A percentile compares a stretch with the other conserved stretches of the same genome.
Evolutionary conservation across 148 eudicot species (phyloP).

Genomic region (Persicaria tinctoria): DNA sequence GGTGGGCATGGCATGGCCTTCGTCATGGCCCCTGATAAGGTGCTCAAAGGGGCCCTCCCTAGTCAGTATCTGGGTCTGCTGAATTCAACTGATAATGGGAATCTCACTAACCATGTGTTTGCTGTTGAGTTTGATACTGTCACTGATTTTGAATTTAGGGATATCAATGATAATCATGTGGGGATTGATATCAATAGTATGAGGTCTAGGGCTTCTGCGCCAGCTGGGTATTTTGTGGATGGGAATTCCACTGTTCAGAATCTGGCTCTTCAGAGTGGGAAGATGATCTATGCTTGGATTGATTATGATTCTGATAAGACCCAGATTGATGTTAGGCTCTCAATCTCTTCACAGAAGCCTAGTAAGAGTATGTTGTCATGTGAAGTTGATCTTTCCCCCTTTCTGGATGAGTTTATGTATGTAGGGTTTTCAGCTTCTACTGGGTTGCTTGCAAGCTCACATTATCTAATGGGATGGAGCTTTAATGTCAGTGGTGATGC

Average conservation of each 20-base stretch:
- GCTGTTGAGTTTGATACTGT: slow-evolving; percentile 88
- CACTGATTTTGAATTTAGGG: slow-evolving; percentile 57
- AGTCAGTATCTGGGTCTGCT: slow-evolving; percentile 72
- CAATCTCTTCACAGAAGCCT: slow-evolving; percentile 41
- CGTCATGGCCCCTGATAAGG: slow-evolving; percentile 38
- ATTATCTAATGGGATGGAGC: slow-evolving; percentile 71
- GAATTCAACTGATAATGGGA: slow-evolving; percentile 48
- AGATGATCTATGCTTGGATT: slow-evolving; percentile 59
- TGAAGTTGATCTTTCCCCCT: slow-evolving; percentile 46
- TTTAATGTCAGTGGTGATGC: slow-evolving; percentile 61
- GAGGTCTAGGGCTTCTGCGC: slow-evolving; percentile 42
- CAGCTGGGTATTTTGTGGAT: slow-evolving; percentile 40
- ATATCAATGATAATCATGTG: slow-evolving; percentile 75
- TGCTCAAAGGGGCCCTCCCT: slow-evolving; percentile 45
- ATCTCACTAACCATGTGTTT: slow-evolving; percentile 56
- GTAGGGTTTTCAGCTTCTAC: slow-evolving; percentile 82
- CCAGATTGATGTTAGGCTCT: slow-evolving; percentile 48
- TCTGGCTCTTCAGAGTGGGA: slow-evolving; percentile 46
- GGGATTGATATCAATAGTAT: slow-evolving; percentile 64
- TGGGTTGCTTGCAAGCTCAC: slow-evolving; percentile 68
- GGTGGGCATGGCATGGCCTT: slow-evolving; percentile 94
- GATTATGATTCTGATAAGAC: slow-evolving; percentile 49
- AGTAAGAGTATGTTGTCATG: slow-evolving; percentile 37
- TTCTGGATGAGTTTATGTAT: slow-evolving; percentile 50
- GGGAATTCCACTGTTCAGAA: slow-evolving; percentile 35